Evolutionary conservation across 2,329 filamentous ascomycete species (phyloP), one percentile per base, ranked within the genome.

Genomic region (Phoma sp.): DNA sequence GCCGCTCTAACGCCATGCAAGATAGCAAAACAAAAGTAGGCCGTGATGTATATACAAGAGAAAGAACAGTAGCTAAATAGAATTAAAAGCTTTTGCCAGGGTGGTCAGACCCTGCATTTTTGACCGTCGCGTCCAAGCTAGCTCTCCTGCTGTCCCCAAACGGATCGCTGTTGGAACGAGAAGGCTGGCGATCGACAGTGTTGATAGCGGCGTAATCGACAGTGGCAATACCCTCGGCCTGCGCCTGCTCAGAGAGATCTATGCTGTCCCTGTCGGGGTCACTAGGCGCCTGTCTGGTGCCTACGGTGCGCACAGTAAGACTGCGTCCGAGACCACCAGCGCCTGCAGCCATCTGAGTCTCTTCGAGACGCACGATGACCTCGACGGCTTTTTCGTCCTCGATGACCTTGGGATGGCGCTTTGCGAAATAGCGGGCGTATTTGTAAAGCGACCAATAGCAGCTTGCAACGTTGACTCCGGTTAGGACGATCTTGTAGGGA

Each of bases 381-480:
- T 68, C 67, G 31, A 71, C 63, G 15, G 76, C 77, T 52, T 78
- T 77, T 40, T 78, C 76, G 51, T 82, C 78, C 51, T 82, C 80
- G 27, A 77, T 76, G 6, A 82, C 75, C 57, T 80, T 81, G 1
- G 79, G 79, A 51, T 81, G 80, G 15, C 78, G 73, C 33, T 73
- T 73, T 8, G 79, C 76, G 53, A 81, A 81, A 59, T 80, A 82
- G 1, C 71, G 69, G 0, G 77, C 79, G 57, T 81, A 81, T 44
- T 76, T 78, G 62, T 73, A 79, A 6, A 80, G 61, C 2, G 76
- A 77, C 58, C 69, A 67, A 57, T 69, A 70, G 52, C 63, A 65
- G 55, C 68, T 71, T 29, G 63, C 63, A 33, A 80, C 76, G 59
- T 83, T 82, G 70, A 80, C 71, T 3, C 73, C 57, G 1, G 77